These are phyloP conservation scores for Alternaria ventricosa DNA, from an alignment of 2,329 filamentous ascomycete genomes.

Conservation along the genomic window DNA sequence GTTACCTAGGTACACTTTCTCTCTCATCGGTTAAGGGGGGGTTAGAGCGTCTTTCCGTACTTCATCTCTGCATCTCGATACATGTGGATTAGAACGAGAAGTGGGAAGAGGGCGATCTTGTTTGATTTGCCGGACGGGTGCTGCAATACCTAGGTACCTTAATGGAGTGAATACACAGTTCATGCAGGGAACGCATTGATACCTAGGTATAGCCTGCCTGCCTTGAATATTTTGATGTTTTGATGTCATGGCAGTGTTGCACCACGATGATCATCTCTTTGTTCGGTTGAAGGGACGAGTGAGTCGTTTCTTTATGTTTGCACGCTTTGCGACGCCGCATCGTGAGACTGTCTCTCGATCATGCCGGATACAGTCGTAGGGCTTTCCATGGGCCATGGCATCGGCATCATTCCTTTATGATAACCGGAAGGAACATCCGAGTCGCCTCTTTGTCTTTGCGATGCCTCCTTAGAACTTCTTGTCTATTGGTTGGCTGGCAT, in stretches of 20 bases:
- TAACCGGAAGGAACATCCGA: not conserved
- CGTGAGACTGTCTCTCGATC: not conserved
- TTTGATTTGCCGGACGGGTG: not conserved
- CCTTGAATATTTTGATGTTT: not conserved
- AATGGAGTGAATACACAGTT: not conserved
- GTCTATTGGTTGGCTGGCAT: not conserved
- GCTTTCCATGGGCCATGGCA: not conserved
- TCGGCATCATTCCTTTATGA: not conserved
- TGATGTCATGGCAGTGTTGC: not conserved
- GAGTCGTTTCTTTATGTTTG: not conserved
- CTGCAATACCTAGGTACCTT: not conserved
- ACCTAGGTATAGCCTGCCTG: too few species aligned
- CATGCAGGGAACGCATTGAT: not conserved
- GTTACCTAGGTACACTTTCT: too few species aligned
- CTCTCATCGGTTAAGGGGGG: too few species aligned
- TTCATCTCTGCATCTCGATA: not conserved
- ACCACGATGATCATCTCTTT: not conserved
- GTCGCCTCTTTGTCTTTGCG: not conserved
- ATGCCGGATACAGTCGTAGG: not conserved
- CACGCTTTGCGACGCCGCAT: not conserved
- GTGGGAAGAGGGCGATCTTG: not conserved
- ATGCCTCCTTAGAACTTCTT: not conserved
- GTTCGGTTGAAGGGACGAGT: not conserved
- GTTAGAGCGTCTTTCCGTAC: not conserved
- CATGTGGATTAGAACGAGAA: not conserved